These are phyloP conservation scores for Echium plantagineum DNA, from an alignment of 257 asterid species.

Conservation along the genomic window DNA sequence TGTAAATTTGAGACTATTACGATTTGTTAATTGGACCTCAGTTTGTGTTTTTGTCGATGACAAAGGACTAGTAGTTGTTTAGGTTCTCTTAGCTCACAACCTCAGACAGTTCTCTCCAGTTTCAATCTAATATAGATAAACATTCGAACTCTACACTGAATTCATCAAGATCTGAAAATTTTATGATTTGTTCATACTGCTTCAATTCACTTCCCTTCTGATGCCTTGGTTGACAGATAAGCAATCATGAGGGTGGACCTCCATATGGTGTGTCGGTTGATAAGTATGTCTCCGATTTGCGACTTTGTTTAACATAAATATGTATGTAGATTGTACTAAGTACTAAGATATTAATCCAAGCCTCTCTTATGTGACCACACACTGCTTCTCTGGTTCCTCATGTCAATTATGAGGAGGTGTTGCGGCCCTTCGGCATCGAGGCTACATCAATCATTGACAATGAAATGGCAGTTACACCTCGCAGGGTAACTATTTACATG, in stretches of 20 bases:
- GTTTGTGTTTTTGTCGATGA: too few species aligned
- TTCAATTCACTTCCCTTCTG: not conserved
- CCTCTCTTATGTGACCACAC: not conserved
- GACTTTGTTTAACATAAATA: not conserved
- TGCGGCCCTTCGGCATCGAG: slow-evolving; percentile 58
- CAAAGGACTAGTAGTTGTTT: too few species aligned
- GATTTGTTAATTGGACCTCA: too few species aligned
- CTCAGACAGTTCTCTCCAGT: too few species aligned
- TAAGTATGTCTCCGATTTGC: slow-evolving; percentile 33
- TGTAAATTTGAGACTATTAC: too few species aligned
- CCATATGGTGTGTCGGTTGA: slow-evolving; percentile 69
- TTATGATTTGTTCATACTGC: not conserved
- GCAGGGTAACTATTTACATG: slow-evolving; percentile 32
- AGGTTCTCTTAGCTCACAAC: too few species aligned
- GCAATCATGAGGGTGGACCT: slow-evolving; percentile 75
- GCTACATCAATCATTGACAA: slow-evolving; percentile 55
- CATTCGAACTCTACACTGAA: too few species aligned
- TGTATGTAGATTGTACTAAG: not conserved
- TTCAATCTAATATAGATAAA: too few species aligned
- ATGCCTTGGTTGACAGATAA: slow-evolving; percentile 37
- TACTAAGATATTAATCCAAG: slow-evolving; percentile 1
- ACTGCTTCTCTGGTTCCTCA: not conserved
- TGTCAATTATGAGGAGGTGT: slow-evolving; percentile 58
- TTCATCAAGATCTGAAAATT: not conserved
- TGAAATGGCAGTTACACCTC: slow-evolving; percentile 53